Evolutionary conservation across 2,329 filamentous ascomycete genomes (phyloP).

Genomic region (Fusarium miscanthi): DNA sequence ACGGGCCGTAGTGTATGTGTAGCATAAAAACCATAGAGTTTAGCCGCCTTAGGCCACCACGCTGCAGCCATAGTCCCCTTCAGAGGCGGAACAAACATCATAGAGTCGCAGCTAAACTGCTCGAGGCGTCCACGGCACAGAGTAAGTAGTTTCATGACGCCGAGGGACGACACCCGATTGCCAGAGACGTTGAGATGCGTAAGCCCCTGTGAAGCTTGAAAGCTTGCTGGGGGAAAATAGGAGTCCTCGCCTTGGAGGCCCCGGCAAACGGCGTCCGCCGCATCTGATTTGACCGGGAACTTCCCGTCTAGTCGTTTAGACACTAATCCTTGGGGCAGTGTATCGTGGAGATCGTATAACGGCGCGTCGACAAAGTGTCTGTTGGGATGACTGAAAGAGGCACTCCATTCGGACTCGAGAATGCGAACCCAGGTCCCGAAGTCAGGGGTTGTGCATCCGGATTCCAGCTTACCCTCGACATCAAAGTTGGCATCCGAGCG

Average conservation of each 20-base stretch:
- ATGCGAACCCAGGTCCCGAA: constrained; percentile 59
- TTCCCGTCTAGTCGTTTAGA: constrained; percentile 49
- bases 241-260: constrained; percentile 43
- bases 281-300: constrained; percentile 42
- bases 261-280: constrained; percentile 41
- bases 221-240: constrained; percentile 30
- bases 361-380: constrained; percentile 63
- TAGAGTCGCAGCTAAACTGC: constrained; percentile 62
- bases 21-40: constrained; percentile 56
- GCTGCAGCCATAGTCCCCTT: constrained; percentile 1
- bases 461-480: constrained; percentile 59
- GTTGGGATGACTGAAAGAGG: constrained; percentile 57
- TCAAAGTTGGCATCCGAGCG: constrained; percentile 54
- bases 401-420: constrained; percentile 60
- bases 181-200: constrained; percentile 67
- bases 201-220: constrained; percentile 48
- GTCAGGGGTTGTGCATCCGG: constrained; percentile 45
- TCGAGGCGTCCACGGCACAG: constrained; percentile 60
- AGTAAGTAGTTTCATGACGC: constrained; percentile 57
- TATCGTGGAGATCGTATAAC: constrained; percentile 40
- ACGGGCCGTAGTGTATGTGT: constrained; percentile 64
- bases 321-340: constrained; percentile 36
- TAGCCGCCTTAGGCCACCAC: constrained; percentile 50
- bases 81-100: constrained; percentile 45
- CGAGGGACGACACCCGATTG: constrained; percentile 59